These are phyloP conservation scores for Alternaria dauci DNA, from an alignment of 2,329 filamentous ascomycete genomes.

Conservation along the genomic window DNA sequence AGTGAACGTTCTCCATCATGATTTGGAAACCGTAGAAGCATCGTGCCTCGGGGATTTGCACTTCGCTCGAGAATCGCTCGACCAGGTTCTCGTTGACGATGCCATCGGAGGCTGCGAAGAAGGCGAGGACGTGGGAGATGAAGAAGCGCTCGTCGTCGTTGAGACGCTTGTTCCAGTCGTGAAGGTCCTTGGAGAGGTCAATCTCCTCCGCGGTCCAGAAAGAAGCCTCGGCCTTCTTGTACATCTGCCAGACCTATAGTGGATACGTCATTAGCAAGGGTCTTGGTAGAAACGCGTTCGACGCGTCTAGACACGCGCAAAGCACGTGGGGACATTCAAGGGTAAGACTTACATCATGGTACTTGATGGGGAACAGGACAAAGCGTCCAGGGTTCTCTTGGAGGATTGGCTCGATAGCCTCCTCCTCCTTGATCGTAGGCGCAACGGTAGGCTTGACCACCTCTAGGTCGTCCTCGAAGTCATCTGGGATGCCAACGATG, in stretches of 20 bases:
- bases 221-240: constrained; percentile 99
- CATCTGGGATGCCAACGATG: constrained; percentile 59
- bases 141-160: constrained; percentile 98
- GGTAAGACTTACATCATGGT: constrained; percentile 83
- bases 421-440: constrained; percentile 66
- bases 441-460: constrained; percentile 63
- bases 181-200: constrained; percentile 96
- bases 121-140: constrained; percentile 96
- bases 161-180: constrained; percentile 98
- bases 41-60: constrained; percentile 95
- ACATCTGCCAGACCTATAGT: constrained; percentile 97
- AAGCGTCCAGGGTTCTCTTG: constrained; percentile 97
- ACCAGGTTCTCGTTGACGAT: constrained; percentile 99
- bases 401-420: constrained; percentile 87
- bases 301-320: constrained; percentile 69
- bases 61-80: constrained; percentile 95
- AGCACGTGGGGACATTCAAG: constrained; percentile 14
- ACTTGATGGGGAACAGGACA: constrained; percentile 98
- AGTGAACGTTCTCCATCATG: constrained; percentile 99
- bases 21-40: constrained; percentile 99
- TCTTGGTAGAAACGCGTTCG: constrained; percentile 42
- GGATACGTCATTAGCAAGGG: constrained; percentile 39
- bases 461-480: constrained; percentile 49
- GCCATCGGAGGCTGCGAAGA: constrained; percentile 98
- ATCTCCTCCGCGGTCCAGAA: constrained; percentile 99